phyloP scores from a whole-genome alignment of 2,329 filamentous ascomycete species.

The Apiospora arundinis region DNA sequence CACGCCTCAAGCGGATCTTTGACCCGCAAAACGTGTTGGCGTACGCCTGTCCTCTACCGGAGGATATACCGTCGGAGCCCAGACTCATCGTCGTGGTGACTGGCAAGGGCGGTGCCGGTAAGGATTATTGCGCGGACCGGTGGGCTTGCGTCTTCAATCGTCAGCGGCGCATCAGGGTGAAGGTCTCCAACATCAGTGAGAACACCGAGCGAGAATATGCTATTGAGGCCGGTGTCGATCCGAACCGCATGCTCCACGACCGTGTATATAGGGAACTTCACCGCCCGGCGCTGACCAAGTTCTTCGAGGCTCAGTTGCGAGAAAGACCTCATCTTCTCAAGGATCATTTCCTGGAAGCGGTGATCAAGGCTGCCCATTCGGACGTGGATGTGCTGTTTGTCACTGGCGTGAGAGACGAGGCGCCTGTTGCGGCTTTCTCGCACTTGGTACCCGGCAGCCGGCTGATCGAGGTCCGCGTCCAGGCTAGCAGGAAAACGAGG shows the following conservation, averaged over 20 bases:
- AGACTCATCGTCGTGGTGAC: constrained; percentile 64
- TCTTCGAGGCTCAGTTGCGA: constrained; percentile 54
- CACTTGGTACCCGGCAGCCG: constrained; percentile 55
- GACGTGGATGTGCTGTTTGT: constrained; percentile 60
- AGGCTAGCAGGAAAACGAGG: constrained; percentile 46
- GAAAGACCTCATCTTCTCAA: constrained; percentile 53
- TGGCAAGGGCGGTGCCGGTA: constrained; percentile 60
- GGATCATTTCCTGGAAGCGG: constrained; percentile 56
- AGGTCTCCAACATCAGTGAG: constrained; percentile 62
- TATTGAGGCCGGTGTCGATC: constrained; percentile 51
- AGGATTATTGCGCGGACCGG: constrained; percentile 63
- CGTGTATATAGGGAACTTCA: constrained; percentile 69
- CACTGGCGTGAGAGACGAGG: constrained; percentile 67
- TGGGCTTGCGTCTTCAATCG: constrained; percentile 53
- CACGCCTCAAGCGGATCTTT: constrained; percentile 53
- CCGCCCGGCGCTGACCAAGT: constrained; percentile 56
- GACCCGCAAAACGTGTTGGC: constrained; percentile 60
- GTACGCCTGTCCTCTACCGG: constrained; percentile 61
- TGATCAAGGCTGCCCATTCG: constrained; percentile 47
- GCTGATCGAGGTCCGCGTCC: constrained; percentile 60
- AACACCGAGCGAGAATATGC: constrained; percentile 64
- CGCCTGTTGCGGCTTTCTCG: constrained; percentile 56
- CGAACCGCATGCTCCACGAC: constrained; percentile 54
- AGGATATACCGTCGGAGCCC: constrained; percentile 37
- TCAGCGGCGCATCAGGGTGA: constrained; percentile 41